These are phyloP conservation scores for Hyphodiscus hymeniophilus DNA, from an alignment of 495 filamentous ascomycete genomes.

Conservation along the genomic window DNA sequence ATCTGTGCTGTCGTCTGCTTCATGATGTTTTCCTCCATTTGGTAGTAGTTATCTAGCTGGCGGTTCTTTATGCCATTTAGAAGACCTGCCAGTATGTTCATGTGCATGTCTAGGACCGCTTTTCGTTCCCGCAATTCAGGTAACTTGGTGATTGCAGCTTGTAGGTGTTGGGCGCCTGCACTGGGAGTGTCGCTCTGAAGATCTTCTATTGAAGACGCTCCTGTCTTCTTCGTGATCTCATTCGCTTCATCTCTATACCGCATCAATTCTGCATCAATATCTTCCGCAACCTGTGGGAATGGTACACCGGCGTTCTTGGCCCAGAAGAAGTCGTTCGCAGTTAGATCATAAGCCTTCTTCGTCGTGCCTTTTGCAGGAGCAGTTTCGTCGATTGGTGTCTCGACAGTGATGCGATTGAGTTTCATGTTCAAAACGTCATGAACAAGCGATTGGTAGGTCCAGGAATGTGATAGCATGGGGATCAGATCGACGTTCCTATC, in stretches of 20 bases:
- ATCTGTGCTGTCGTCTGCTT: conserved; percentile 90
- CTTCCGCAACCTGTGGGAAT: conserved; percentile 94
- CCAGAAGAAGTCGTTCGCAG: conserved; percentile 95
- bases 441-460: conserved; percentile 96
- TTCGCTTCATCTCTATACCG: conserved; percentile 93
- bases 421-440: conserved; percentile 92
- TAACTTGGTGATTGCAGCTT: conserved; percentile 85
- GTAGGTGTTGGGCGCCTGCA: conserved; percentile 86
- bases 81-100: conserved; percentile 90
- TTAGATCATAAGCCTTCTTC: conserved; percentile 86
- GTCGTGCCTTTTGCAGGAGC: conserved; percentile 61
- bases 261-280: conserved; percentile 86
- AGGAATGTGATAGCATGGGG: conserved; percentile 98
- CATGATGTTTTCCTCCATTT: conserved; percentile 87
- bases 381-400: conserved; percentile 66
- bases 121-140: conserved; percentile 92
- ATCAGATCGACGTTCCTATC: conserved; percentile 94
- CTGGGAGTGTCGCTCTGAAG: conserved; percentile 80
- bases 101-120: conserved; percentile 91
- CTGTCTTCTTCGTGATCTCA: conserved; percentile 91
- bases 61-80: conserved; percentile 88
- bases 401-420: conserved; percentile 93
- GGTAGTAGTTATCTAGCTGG: conserved; percentile 92
- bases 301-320: conserved; percentile 84
- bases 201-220: conserved; percentile 87